Base-by-base conservation (phyloP, 495 filamentous ascomycete species). In the Daldinia childiae region DNA sequence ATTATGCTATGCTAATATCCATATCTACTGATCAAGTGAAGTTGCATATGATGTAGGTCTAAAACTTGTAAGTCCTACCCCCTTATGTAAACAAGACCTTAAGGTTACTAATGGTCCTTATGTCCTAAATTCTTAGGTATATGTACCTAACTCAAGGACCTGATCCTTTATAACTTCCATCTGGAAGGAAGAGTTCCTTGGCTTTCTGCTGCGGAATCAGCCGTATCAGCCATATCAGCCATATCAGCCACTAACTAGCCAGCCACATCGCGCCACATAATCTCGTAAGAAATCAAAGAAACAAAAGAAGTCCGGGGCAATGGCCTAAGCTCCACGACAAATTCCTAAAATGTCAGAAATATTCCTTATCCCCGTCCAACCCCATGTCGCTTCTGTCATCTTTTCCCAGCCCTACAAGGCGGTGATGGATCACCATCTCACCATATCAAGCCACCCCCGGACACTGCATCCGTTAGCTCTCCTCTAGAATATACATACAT, bases 351-450 rank as follows among this genome's bases (percentile, higher is more conserved):
- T 30, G 30, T 27, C 55, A 32, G 52, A 63, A 63, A 55, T 29
- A 19, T 26, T 19, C 50, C 48, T 52, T 55, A 36, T 52, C 41
- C 48, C 51, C 19, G 30, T 27, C 45, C 45, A 36, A 51, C n/a
- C 62, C 51, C 62, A 38, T 36, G 50, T 21, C 26, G 6, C 7
- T 66, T 29, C 5, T 52, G 21, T 24, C 64, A 39, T 14, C 51
- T 36, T 41, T 48, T 64, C 45, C 64, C 64, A 68, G 70, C 64
- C 70, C 60, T 68, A 68, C 61, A 68, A 64, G 61, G 64, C 69
- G 61, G 64, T 65, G 64, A 72, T 43, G 30, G 61, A 65, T 60
- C 55, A 52, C 62, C 54, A 57, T 19, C 57, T 62, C 62, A 66
- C 71, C 56, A 62, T 45, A 70, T 64, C 67, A 54, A 69, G 61